Evolutionary conservation across 2,329 filamentous ascomycete genomes (phyloP).

Genomic region (Hypomyces perniciosus): DNA sequence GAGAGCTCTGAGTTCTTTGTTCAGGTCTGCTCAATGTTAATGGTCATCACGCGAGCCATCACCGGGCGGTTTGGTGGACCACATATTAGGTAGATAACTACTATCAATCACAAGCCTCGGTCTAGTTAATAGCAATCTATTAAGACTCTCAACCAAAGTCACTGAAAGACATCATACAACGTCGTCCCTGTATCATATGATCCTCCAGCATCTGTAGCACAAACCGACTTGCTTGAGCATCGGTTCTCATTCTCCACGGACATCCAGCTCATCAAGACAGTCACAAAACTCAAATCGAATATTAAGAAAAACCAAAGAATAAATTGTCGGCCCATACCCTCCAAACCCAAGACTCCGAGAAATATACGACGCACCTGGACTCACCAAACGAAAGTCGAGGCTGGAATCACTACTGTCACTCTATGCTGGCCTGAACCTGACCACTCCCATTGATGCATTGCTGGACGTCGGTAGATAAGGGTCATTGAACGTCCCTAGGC

Average conservation of each 20-base stretch:
- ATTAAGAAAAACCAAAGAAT: constrained; percentile 25
- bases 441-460: constrained; percentile 18
- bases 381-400: constrained; percentile 21
- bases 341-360: constrained; percentile 37
- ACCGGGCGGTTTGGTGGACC: not conserved
- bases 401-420: constrained; percentile 21
- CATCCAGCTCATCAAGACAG: constrained; percentile 3
- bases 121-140: constrained; percentile 23
- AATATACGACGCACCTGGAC: constrained; percentile 29
- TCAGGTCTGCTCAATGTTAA: not conserved
- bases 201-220: constrained; percentile 3
- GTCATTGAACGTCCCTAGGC: constrained; percentile 12
- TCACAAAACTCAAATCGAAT: constrained; percentile 11
- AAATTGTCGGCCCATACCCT: constrained; percentile 33
- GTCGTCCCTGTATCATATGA: constrained; percentile 5
- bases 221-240: constrained; percentile 2
- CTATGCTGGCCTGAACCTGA: constrained; percentile 22
- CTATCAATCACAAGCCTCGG: not conserved
- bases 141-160: constrained; percentile 17
- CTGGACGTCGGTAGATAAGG: constrained; percentile 14
- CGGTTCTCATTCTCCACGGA: not conserved
- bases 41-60: not conserved
- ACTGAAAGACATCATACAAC: constrained; percentile 11
- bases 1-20: not conserved
- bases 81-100: not conserved